These are phyloP conservation scores for Eimeria zaria DNA, from an alignment of 169 alveolate species.

Conservation along the genomic window DNA sequence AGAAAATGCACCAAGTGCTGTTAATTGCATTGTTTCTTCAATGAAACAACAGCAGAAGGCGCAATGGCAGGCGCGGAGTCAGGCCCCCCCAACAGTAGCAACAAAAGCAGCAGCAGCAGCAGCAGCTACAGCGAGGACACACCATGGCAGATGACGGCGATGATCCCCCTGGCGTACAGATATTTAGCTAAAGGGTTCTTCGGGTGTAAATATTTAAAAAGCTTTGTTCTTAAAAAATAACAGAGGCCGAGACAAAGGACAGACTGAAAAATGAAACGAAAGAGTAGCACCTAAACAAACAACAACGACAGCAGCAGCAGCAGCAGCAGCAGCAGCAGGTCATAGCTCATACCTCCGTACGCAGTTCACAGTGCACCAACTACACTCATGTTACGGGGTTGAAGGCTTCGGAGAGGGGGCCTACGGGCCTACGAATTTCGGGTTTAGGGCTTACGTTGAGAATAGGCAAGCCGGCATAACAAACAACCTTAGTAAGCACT, in stretches of 20 bases:
- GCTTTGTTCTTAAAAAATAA: background rate
- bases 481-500: constrained; percentile 32
- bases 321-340: background rate
- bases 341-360: background rate
- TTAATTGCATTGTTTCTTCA: background rate
- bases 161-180: constrained; percentile 33
- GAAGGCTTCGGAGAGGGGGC: background rate
- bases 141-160: constrained; percentile 54
- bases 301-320: background rate
- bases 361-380: background rate
- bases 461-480: constrained; percentile 35
- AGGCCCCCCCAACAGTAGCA: background rate
- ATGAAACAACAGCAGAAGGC: background rate
- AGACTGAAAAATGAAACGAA: constrained; percentile 16
- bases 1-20: background rate
- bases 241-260: constrained; percentile 24
- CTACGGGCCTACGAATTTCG: background rate
- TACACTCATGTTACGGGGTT: background rate
- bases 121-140: constrained; percentile 2
- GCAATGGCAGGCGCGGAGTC: background rate
- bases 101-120: background rate
- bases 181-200: constrained; percentile 20
- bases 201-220: constrained; percentile 8
- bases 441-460: constrained; percentile 40
- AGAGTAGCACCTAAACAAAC: background rate